These are phyloP conservation scores for Ogataea populi-albae DNA, from an alignment of 805 yeast genomes.

Conservation along the genomic window DNA sequence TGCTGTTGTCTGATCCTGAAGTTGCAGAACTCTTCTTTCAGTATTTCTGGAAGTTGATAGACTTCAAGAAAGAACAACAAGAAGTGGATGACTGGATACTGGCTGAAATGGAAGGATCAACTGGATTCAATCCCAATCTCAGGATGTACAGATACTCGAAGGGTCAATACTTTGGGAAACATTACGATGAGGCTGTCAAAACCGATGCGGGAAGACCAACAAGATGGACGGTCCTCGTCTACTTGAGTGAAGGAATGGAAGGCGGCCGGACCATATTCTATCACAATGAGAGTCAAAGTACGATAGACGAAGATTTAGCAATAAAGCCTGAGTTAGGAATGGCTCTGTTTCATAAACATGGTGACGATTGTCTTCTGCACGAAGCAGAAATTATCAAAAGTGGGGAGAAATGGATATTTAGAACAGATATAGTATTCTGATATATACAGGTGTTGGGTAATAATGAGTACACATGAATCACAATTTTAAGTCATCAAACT, in stretches of 20 bases:
- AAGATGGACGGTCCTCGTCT: slow-evolving; percentile 58
- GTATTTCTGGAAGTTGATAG: slow-evolving; percentile 34
- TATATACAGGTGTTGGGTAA: slow-evolving; percentile 8
- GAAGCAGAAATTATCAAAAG: slow-evolving; percentile 50
- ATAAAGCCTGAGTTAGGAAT: slow-evolving; percentile 52
- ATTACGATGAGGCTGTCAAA: slow-evolving; percentile 56
- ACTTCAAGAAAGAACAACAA: slow-evolving; percentile 29
- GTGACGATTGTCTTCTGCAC: slow-evolving; percentile 60
- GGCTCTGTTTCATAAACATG: slow-evolving; percentile 63
- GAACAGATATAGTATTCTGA: slow-evolving; percentile 52
- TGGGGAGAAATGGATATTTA: slow-evolving; percentile 61
- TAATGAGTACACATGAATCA: slow-evolving; percentile 5
- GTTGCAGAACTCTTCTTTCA: slow-evolving; percentile 43
- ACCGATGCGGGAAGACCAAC: slow-evolving; percentile 40
- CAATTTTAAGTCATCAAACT: slow-evolving; percentile 24
- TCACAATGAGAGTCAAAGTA: slow-evolving; percentile 21
- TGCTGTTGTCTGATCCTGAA: slow-evolving; percentile 36
- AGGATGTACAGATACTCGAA: slow-evolving; percentile 51
- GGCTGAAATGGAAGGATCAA: slow-evolving; percentile 36
- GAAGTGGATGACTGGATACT: slow-evolving; percentile 29
- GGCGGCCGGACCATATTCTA: slow-evolving; percentile 64
- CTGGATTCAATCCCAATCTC: slow-evolving; percentile 53
- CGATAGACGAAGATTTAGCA: slow-evolving; percentile 19
- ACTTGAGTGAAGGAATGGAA: slow-evolving; percentile 51
- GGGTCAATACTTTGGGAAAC: slow-evolving; percentile 60